Evolutionary conservation across 1,284 basidiomycete species (phyloP), one percentile per base, ranked within the genome.

Genomic region (Puccinia novopanici): DNA sequence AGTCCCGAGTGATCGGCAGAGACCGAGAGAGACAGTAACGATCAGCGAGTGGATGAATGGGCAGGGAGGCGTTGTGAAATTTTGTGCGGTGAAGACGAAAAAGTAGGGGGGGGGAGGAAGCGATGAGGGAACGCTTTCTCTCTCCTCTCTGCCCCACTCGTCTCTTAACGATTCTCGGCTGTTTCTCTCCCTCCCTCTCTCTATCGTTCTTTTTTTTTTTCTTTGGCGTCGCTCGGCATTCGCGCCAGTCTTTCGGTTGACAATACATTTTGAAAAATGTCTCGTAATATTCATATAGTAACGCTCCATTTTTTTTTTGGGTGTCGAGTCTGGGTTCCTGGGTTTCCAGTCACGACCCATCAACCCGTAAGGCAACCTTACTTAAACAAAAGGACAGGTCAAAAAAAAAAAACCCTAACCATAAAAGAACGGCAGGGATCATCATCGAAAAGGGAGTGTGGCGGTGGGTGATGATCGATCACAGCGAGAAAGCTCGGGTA

Each of bases 161-260:
- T 61, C 30, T 34, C 17, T 54, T n/a, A 54, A 54, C 19, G 30
- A 37, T 17, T 19, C 59, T 61, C 59, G 59, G 59, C 30, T 61
- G 59, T 61, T 55, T 55, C 70, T 45, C 68, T 72, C n/a, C 13
- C 50, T 72, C 68, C 52, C 27, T 52, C 68, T 19, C 52, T 72
- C 42, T 72, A 48, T 72, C 50, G 15, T 37, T 71, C 68, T 40
- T 45, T 40, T 30, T 57, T 37, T 70, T 37, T 42, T 27, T 27
- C 4, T 73, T 48, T 48, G 45, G 45, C 45, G 45, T 48, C 12
- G 24, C 57, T 61, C 57, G 45, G 45, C 17, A 13, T 48, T 12
- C 45, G 45, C 45, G 45, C 45, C 45, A 48, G 8, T 48, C 45
- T 19, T 34, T 34, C 2, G 34, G 34, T 34, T 34, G 34, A 34